phyloP scores from a whole-genome alignment of 2,329 filamentous ascomycete genomes.

The Penicillium sp. region DNA sequence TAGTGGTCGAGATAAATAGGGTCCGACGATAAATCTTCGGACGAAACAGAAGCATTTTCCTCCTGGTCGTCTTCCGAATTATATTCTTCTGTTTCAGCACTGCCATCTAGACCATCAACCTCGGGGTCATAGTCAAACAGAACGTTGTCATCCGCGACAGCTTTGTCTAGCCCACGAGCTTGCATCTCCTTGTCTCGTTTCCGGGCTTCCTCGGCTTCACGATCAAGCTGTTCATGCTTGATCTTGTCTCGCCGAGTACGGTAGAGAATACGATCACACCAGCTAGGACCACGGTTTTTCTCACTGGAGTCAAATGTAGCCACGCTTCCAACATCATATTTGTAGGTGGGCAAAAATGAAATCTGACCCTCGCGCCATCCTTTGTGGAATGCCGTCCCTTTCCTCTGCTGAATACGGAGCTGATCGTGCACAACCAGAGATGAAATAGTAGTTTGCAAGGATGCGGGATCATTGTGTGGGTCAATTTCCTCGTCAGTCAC shows the following conservation, averaged over 20 bases:
- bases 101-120: slow-evolving; percentile 65
- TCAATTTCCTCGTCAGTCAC: slow-evolving; percentile 68
- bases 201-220: slow-evolving; percentile 68
- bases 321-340: slow-evolving; percentile 94
- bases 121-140: slow-evolving; percentile 91
- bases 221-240: slow-evolving; percentile 65
- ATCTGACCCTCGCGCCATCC: slow-evolving; percentile 91
- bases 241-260: slow-evolving; percentile 74
- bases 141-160: slow-evolving; percentile 76
- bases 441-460: slow-evolving; percentile 83
- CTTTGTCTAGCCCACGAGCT: slow-evolving; percentile 73
- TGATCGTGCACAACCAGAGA: slow-evolving; percentile 92
- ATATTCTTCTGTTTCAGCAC: slow-evolving; percentile 55
- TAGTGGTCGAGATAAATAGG: slow-evolving; percentile 69
- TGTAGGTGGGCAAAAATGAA: slow-evolving; percentile 90
- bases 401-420: slow-evolving; percentile 71
- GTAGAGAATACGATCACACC: slow-evolving; percentile 94
- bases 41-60: slow-evolving; percentile 36
- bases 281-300: slow-evolving; percentile 89
- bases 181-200: slow-evolving; percentile 85
- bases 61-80: slow-evolving; percentile 58
- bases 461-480: slow-evolving; percentile 76
- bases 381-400: slow-evolving; percentile 82
- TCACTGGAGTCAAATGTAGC: slow-evolving; percentile 94
- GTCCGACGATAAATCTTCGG: slow-evolving; percentile 47